These are phyloP conservation scores for Coemansia sp. DNA, from an alignment of 192 early-diverging fungal species.

Conservation along the genomic window DNA sequence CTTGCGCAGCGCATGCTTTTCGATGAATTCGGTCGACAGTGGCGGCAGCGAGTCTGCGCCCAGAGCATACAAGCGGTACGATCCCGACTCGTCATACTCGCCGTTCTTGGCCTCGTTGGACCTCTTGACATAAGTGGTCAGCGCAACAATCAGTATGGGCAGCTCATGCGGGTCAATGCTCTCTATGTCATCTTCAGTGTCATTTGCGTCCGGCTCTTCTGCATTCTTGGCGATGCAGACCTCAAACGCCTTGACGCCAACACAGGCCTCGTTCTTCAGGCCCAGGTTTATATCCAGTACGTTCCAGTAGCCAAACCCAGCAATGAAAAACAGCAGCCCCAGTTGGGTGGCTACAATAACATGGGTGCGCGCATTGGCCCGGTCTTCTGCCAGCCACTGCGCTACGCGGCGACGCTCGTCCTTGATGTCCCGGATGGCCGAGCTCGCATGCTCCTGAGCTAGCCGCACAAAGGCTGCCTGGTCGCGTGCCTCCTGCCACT, in stretches of 20 bases:
- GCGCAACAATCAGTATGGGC: slow-evolving; percentile 31
- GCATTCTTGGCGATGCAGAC: not conserved
- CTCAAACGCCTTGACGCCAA: slow-evolving; percentile 53
- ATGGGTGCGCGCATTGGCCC: slow-evolving; percentile 32
- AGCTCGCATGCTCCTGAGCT: slow-evolving; percentile 17
- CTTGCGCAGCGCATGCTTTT: slow-evolving; percentile 20
- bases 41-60: slow-evolving; percentile 39
- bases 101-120: slow-evolving; percentile 14
- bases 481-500: slow-evolving; percentile 19
- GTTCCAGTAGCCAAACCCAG: slow-evolving; percentile 54
- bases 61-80: slow-evolving; percentile 42
- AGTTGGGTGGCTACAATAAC: slow-evolving; percentile 48
- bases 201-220: not conserved
- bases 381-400: slow-evolving; percentile 21
- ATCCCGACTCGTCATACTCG: slow-evolving; percentile 19
- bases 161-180: slow-evolving; percentile 15
- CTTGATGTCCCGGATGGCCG: slow-evolving; percentile 16
- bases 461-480: slow-evolving; percentile 4
- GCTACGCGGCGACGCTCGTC: slow-evolving; percentile 29
- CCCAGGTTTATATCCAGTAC: slow-evolving; percentile 40
- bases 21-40: slow-evolving; percentile 31
- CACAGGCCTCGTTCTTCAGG: slow-evolving; percentile 42
- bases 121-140: slow-evolving; percentile 49
- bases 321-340: slow-evolving; percentile 42
- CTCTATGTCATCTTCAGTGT: not conserved